Evolutionary conservation across 306 rosid genomes (phyloP).

Genomic region (Dalbergia cochinchinensis): DNA sequence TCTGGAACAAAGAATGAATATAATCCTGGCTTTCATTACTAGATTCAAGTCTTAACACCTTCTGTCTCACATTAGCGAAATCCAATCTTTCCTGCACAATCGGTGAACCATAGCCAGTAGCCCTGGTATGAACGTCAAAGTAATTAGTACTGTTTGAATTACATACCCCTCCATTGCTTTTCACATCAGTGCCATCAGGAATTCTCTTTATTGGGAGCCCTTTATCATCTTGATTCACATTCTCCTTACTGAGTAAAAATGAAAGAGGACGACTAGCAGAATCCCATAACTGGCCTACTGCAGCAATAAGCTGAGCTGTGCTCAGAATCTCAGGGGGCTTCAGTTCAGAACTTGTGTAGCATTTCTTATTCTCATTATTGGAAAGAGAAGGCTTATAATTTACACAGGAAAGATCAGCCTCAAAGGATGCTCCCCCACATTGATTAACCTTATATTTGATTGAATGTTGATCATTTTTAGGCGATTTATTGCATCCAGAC

Average conservation of each 20-base stretch:
- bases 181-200: conserved; percentile 46
- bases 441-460: conserved; percentile 63
- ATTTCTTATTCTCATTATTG: conserved; percentile 46
- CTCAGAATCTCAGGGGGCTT: conserved; percentile 64
- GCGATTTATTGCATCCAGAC: conserved; percentile 60
- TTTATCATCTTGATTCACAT: conserved; percentile 46
- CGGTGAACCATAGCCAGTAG: conserved; percentile 43
- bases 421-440: conserved; percentile 47
- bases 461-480: conserved; percentile 60
- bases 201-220: conserved; percentile 48
- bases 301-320: conserved; percentile 68
- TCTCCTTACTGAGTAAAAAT: conserved; percentile 50
- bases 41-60: conserved; percentile 59
- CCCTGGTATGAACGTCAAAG: conserved; percentile 42
- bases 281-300: conserved; percentile 76
- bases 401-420: conserved; percentile 55
- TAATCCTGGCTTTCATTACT: conserved; percentile 45
- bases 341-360: conserved; percentile 42
- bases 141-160: conserved; percentile 48
- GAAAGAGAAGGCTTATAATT: conserved; percentile 52
- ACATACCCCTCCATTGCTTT: conserved; percentile 49
- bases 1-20: conserved; percentile 59
- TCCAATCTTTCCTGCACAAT: conserved; percentile 49
- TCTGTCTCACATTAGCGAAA: conserved; percentile 59
- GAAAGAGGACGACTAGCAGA: conserved; percentile 72